phyloP scores from a whole-genome alignment of 2,329 filamentous ascomycete genomes.

The Aureobasidium lini region DNA sequence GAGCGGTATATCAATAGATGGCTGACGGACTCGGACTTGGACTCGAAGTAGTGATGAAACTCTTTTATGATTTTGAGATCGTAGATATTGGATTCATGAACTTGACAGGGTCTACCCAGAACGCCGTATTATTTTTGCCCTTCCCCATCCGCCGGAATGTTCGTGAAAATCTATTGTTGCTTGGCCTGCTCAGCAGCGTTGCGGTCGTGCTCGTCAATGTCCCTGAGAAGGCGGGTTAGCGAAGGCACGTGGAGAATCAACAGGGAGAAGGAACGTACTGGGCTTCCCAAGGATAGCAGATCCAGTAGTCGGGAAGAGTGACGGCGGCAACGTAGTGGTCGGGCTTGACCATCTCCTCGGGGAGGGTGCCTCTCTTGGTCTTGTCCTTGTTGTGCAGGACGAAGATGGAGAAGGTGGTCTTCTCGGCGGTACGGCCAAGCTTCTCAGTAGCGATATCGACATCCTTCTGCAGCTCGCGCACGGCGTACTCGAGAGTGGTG shows the following conservation, averaged over 20 bases:
- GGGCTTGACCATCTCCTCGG: slow-evolving; percentile 64
- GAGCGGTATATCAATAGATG: neutral
- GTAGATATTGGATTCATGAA: neutral
- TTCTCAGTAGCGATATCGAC: slow-evolving; percentile 72
- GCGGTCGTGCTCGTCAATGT: slow-evolving; percentile 87
- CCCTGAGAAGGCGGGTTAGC: slow-evolving; percentile 34
- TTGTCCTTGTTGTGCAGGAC: slow-evolving; percentile 99
- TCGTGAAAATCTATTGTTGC: slow-evolving; percentile 12
- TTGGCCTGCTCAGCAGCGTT: slow-evolving; percentile 42
- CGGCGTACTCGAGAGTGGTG: slow-evolving; percentile 89
- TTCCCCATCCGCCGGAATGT: neutral
- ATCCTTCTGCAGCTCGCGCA: slow-evolving; percentile 89
- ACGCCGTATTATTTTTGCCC: slow-evolving; percentile 2
- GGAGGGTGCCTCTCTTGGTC: slow-evolving; percentile 81
- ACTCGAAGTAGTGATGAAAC: neutral
- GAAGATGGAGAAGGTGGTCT: slow-evolving; percentile 89
- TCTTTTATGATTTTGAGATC: neutral
- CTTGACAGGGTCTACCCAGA: slow-evolving; percentile 4
- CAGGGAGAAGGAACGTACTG: slow-evolving; percentile 41
- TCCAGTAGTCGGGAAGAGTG: slow-evolving; percentile 93
- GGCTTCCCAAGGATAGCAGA: slow-evolving; percentile 98
- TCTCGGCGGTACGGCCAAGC: slow-evolving; percentile 59
- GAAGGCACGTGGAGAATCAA: neutral
- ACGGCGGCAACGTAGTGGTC: slow-evolving; percentile 75
- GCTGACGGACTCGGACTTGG: no score